These are phyloP conservation scores for Coprinopsis cinerea DNA, from an alignment of 768 basidiomycete genomes.

Conservation along the genomic window DNA sequence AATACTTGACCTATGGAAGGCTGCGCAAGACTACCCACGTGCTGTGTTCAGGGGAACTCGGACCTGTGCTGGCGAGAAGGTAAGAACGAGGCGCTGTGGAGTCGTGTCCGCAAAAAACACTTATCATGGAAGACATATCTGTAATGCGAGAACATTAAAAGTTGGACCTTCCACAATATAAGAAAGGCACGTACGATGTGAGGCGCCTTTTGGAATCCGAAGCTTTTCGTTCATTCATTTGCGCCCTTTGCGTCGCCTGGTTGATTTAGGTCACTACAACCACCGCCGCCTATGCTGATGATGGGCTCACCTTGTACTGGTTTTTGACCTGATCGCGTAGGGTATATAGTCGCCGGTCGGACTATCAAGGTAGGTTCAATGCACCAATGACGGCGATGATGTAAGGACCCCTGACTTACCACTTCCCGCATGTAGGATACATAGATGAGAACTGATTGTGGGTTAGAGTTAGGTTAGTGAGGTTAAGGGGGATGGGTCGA, in stretches of 20 bases:
- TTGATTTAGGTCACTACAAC: neutral
- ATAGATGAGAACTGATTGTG: constrained; percentile 60
- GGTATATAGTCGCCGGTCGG: constrained; percentile 62
- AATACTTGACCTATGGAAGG: neutral
- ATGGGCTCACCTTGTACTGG: constrained; percentile 46
- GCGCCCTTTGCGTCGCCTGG: constrained; percentile 65
- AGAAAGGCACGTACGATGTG: constrained; percentile 57
- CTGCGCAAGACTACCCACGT: constrained; percentile 34
- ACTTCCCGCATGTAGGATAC: constrained; percentile 63
- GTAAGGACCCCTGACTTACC: constrained; percentile 25
- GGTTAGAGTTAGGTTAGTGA: constrained; percentile 1
- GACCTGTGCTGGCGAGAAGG: constrained; percentile 45
- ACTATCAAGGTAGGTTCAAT: constrained; percentile 28
- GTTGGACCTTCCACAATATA: neutral
- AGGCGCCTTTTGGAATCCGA: constrained; percentile 79
- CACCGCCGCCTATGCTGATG: neutral
- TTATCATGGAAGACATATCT: constrained; percentile 78
- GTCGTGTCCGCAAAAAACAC: constrained; percentile 32
- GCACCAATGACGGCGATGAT: neutral
- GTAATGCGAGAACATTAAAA: neutral
- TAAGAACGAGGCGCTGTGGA: constrained; percentile 4
- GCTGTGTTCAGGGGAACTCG: constrained; percentile 80
- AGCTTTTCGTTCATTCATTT: constrained; percentile 68
- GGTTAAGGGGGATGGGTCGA: neutral
- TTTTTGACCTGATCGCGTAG: constrained; percentile 72